These are phyloP conservation scores for Eleusine coracana DNA, from an alignment of 176 grass and related monocot species.

Conservation along the genomic window DNA sequence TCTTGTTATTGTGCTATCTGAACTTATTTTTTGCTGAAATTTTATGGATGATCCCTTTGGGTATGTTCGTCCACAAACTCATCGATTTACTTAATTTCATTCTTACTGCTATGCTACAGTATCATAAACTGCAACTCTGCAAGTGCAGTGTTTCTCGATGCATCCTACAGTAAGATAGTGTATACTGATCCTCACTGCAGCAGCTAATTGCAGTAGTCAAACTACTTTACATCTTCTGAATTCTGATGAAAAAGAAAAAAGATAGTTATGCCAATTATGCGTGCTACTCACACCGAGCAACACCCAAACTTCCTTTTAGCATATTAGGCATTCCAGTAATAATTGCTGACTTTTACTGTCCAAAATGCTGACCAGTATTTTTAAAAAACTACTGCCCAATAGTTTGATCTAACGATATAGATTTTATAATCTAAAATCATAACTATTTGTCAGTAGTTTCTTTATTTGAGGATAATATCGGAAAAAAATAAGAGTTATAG, in stretches of 20 bases:
- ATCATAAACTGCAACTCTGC: not conserved
- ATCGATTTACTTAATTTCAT: not conserved
- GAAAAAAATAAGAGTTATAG: too few species aligned
- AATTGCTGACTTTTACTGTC: too few species aligned
- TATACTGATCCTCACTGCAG: slow-evolving; percentile 8
- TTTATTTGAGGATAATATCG: too few species aligned
- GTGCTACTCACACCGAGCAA: not conserved
- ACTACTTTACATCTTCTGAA: not conserved
- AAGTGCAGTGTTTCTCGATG: not conserved
- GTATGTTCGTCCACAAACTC: not conserved
- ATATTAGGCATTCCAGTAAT: not conserved
- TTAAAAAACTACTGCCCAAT: too few species aligned
- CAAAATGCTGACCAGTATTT: too few species aligned
- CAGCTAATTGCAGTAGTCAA: not conserved
- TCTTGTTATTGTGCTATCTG: not conserved
- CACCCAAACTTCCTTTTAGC: not conserved
- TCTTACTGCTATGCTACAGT: not conserved
- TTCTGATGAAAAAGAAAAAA: not conserved
- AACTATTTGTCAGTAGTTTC: too few species aligned
- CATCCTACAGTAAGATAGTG: slow-evolving; percentile 3
- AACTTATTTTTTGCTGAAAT: not conserved
- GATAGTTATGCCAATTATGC: not conserved
- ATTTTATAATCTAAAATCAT: too few species aligned
- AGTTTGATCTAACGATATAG: too few species aligned
- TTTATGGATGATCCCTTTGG: not conserved